These are phyloP conservation scores for Aspergillus ruber DNA, from an alignment of 2,329 filamentous ascomycete genomes.

Conservation along the genomic window DNA sequence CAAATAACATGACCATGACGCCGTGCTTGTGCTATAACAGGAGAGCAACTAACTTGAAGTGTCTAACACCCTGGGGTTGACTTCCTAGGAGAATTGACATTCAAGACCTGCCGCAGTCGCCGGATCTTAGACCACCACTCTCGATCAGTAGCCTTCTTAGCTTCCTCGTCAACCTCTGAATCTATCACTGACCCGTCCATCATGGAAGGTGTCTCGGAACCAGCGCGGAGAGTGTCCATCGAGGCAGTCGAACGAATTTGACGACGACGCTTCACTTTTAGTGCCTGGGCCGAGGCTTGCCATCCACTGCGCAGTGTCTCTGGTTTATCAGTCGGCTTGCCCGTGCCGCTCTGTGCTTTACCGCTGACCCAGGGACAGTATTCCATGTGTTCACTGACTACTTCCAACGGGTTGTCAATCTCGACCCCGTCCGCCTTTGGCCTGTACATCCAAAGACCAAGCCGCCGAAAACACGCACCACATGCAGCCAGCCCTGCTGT, in stretches of 20 bases:
- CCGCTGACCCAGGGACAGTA: constrained; percentile 76
- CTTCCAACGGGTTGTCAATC: constrained; percentile 53
- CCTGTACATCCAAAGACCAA: constrained; percentile 92
- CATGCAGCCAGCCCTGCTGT: constrained; percentile 65
- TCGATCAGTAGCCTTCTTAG: constrained; percentile 58
- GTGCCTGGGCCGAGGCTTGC: constrained; percentile 38
- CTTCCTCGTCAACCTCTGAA: constrained; percentile 36
- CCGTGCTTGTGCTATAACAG: not conserved
- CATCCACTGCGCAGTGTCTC: constrained; percentile 38
- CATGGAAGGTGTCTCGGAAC: constrained; percentile 16
- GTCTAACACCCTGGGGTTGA: constrained; percentile 12
- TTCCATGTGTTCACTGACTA: constrained; percentile 66
- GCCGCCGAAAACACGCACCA: constrained; percentile 74
- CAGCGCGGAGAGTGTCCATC: constrained; percentile 21
- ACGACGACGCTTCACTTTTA: constrained; percentile 35
- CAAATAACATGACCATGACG: not conserved
- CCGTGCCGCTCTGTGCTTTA: constrained; percentile 50
- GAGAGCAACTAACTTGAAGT: not conserved
- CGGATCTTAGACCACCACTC: constrained; percentile 66
- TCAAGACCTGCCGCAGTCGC: constrained; percentile 65
- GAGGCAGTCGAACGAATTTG: constrained; percentile 21
- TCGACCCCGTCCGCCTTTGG: constrained; percentile 55
- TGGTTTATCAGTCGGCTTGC: constrained; percentile 23
- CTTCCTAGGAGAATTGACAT: constrained; percentile 57
- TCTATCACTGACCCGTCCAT: constrained; percentile 20